phyloP scores from a whole-genome alignment of 192 early-diverging fungal genomes.

The Coemansia sp. region DNA sequence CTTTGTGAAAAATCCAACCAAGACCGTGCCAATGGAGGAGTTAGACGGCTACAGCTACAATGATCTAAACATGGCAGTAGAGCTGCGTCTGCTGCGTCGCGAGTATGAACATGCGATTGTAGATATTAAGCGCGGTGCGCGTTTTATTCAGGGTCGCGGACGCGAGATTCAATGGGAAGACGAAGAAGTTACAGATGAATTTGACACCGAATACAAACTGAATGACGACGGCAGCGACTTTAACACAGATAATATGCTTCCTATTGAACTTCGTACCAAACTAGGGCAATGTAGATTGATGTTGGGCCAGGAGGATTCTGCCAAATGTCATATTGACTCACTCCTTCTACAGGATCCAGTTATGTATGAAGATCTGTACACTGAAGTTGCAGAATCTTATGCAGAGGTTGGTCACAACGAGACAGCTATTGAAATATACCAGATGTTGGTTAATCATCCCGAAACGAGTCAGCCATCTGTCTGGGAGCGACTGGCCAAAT shows the following conservation, averaged over 20 bases:
- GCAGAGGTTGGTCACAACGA: slow-evolving; percentile 16
- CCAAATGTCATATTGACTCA: slow-evolving; percentile 47
- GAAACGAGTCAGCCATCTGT: slow-evolving; percentile 32
- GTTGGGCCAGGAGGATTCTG: slow-evolving; percentile 66
- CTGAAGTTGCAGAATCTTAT: slow-evolving; percentile 34
- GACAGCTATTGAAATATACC: slow-evolving; percentile 31
- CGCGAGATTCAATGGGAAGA: slow-evolving; percentile 63
- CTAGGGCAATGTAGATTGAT: slow-evolving; percentile 77
- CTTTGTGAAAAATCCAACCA: slow-evolving; percentile 17
- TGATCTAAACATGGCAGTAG: slow-evolving; percentile 84
- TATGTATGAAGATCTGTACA: slow-evolving; percentile 38
- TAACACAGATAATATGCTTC: slow-evolving; percentile 52
- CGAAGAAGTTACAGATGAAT: slow-evolving; percentile 51
- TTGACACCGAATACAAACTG: slow-evolving; percentile 62
- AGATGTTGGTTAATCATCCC: slow-evolving; percentile 5
- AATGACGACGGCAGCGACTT: slow-evolving; percentile 25
- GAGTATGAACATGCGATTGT: slow-evolving; percentile 73
- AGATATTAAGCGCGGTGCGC: slow-evolving; percentile 68
- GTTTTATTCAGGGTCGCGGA: slow-evolving; percentile 69
- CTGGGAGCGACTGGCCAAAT: slow-evolving; percentile 63
- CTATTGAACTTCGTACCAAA: slow-evolving; percentile 83
- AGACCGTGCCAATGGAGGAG: slow-evolving; percentile 48
- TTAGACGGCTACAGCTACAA: slow-evolving; percentile 65
- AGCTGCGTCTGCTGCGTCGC: slow-evolving; percentile 76
- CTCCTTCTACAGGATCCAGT: slow-evolving; percentile 39